A percentile compares a stretch with the other conserved stretches of the same genome.
phyloP scores from a whole-genome alignment of 257 asterid species.

The Ilex asprella region DNA sequence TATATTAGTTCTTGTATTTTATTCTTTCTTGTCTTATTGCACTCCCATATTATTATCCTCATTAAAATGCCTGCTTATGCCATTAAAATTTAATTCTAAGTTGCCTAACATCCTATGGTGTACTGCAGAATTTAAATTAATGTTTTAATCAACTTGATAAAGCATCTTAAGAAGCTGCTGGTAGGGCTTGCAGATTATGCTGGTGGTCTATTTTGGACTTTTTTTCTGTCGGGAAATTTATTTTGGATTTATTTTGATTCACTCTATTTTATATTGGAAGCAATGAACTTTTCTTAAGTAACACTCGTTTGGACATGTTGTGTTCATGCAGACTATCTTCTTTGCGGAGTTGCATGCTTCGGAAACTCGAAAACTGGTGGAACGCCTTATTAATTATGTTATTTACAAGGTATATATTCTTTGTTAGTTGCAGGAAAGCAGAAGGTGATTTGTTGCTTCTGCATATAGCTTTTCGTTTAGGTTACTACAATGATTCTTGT shows the following conservation, averaged over 20 bases:
- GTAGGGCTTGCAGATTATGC: too few relatives aligned
- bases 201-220: not conserved
- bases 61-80: too few relatives aligned
- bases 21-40: too few relatives aligned
- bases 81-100: too few relatives aligned
- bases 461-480: not conserved
- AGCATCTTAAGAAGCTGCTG: too few relatives aligned
- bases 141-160: too few relatives aligned
- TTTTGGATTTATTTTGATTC: not conserved
- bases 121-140: not conserved
- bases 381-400: slow-evolving; percentile 74
- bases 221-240: too few relatives aligned
- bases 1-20: too few relatives aligned
- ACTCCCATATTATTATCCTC: too few relatives aligned
- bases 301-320: not conserved
- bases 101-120: not conserved
- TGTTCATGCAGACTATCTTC: slow-evolving; percentile 63
- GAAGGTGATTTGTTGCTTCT: not conserved
- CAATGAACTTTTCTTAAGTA: not conserved
- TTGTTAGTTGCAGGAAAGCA: not conserved
- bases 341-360: slow-evolving; percentile 80
- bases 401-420: slow-evolving; percentile 63
- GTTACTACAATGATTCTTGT: not conserved
- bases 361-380: slow-evolving; percentile 74
- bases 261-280: too few relatives aligned